Conservation (phyloP, 768 basidiomycete species). For the Panaeolus papilionaceus region DNA sequence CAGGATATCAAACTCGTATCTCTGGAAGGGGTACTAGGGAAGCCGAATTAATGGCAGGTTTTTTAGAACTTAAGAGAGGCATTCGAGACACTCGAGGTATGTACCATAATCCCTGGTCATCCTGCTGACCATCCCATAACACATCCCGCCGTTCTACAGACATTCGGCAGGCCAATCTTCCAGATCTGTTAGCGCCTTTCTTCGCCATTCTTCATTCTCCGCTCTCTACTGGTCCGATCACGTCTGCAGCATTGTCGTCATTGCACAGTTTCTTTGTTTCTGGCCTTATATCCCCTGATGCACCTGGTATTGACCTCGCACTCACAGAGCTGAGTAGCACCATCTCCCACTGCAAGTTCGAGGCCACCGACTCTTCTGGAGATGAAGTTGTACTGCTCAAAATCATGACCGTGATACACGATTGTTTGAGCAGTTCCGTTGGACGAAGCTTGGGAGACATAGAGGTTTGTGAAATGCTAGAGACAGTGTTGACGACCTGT, state of each 20-base stretch:
- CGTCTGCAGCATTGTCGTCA: slow-evolving; percentile 89
- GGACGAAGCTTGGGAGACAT: slow-evolving; percentile 85
- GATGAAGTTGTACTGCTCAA: slow-evolving; percentile 95
- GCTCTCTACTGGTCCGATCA: slow-evolving; percentile 95
- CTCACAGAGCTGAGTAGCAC: slow-evolving; percentile 87
- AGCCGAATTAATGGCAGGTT: slow-evolving; percentile 88
- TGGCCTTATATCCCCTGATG: slow-evolving; percentile 66
- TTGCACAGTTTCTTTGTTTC: slow-evolving; percentile 89
- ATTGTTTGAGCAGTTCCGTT: slow-evolving; percentile 75
- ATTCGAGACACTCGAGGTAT: slow-evolving; percentile 73
- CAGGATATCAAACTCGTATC: slow-evolving; percentile 46
- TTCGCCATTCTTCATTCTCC: slow-evolving; percentile 93
- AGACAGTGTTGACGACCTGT: slow-evolving; percentile 95
- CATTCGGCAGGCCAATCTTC: slow-evolving; percentile 59
- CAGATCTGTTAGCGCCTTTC: slow-evolving; percentile 82
- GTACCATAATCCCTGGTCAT: slow-evolving; percentile 27
- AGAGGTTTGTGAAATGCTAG: slow-evolving; percentile 97
- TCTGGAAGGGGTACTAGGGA: slow-evolving; percentile 67
- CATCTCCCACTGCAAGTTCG: slow-evolving; percentile 96
- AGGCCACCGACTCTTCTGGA: slow-evolving; percentile 95
- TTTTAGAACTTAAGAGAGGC: slow-evolving; percentile 81
- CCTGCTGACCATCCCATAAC: background rate
- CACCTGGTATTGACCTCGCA: slow-evolving; percentile 64
- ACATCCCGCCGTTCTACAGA: slow-evolving; percentile 47
- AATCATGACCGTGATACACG: slow-evolving; percentile 89